Percentiles rank a stretch among this genome's conserved stretches.
phyloP scores from a whole-genome alignment of 495 filamentous ascomycete genomes.

The Letharia columbiana region DNA sequence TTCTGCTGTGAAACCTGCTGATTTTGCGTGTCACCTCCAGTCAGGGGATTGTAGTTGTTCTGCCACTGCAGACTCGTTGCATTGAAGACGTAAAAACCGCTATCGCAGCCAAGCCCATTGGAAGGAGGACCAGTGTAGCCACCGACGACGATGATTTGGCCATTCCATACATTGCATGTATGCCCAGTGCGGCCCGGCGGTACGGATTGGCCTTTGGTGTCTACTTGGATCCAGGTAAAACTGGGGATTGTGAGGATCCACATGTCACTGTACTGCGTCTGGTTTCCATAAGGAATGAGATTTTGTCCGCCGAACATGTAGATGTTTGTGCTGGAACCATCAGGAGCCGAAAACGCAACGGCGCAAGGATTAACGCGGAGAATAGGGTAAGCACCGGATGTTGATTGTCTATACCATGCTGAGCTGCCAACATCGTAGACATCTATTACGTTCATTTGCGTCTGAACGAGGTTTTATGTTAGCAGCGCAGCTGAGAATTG shows the following conservation, averaged over 20 bases:
- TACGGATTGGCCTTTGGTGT: slow-evolving; percentile 40
- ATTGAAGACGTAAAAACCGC: slow-evolving; percentile 62
- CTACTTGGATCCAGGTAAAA: slow-evolving; percentile 65
- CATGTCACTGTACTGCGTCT: slow-evolving; percentile 64
- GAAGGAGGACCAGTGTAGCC: slow-evolving; percentile 51
- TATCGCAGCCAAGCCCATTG: slow-evolving; percentile 52
- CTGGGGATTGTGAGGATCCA: slow-evolving; percentile 69
- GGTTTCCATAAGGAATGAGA: slow-evolving; percentile 47
- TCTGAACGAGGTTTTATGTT: slow-evolving; percentile 28
- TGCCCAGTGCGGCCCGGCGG: slow-evolving; percentile 61
- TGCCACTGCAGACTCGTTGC: slow-evolving; percentile 52
- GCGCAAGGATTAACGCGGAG: slow-evolving; percentile 69
- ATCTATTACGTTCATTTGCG: slow-evolving; percentile 64
- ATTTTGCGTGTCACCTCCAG: slow-evolving; percentile 34
- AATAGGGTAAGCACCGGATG: slow-evolving; percentile 50
- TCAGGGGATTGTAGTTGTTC: slow-evolving; percentile 47
- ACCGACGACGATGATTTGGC: slow-evolving; percentile 63
- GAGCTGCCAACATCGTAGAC: slow-evolving; percentile 69
- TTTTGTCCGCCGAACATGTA: slow-evolving; percentile 74
- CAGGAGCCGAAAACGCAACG: slow-evolving; percentile 59
- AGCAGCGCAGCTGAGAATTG: neutral
- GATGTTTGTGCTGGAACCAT: slow-evolving; percentile 62
- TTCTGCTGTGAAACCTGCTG: slow-evolving; percentile 37
- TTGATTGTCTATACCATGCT: slow-evolving; percentile 70
- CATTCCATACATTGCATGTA: slow-evolving; percentile 58